Conservation (phyloP, 768 basidiomycete species). For the Serendipita sp. region DNA sequence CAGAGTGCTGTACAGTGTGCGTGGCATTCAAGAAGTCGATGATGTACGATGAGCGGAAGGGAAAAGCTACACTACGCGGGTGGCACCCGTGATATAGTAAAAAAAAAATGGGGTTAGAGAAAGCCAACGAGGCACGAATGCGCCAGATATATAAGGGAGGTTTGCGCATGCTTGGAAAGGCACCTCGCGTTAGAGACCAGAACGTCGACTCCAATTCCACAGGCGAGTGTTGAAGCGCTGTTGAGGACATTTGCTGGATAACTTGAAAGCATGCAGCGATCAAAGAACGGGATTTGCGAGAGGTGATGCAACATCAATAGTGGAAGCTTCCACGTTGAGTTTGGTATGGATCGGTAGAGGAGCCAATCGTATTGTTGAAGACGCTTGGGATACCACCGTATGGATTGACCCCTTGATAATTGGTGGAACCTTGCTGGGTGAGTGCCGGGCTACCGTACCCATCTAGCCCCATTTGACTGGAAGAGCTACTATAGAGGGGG, state of each 20-base stretch:
- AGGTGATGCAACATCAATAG: neutral
- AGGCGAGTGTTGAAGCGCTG: too few species aligned
- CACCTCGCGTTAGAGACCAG: too few species aligned
- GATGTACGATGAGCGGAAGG: neutral
- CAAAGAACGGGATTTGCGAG: too few species aligned
- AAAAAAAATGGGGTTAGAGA: neutral
- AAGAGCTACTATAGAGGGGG: neutral
- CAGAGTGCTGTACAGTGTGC: conserved; percentile 1
- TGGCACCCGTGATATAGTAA: neutral
- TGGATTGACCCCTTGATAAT: neutral
- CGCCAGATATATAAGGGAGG: neutral
- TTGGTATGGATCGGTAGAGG: neutral
- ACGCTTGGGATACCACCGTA: neutral
- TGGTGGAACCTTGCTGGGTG: neutral
- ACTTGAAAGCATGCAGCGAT: too few species aligned
- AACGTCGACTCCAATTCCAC: too few species aligned
- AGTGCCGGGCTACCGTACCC: neutral
- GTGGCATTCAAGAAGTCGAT: conserved; percentile 6
- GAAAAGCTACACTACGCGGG: neutral
- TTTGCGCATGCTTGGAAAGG: neutral
- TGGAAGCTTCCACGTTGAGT: neutral
- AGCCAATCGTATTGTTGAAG: conserved; percentile 1
- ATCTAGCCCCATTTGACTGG: neutral
- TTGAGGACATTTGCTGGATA: too few species aligned
- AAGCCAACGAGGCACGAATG: neutral